Evolutionary conservation across 805 yeast genomes (phyloP), one percentile per base, ranked within the genome.

Genomic region (Isabelozyma rhagii): DNA sequence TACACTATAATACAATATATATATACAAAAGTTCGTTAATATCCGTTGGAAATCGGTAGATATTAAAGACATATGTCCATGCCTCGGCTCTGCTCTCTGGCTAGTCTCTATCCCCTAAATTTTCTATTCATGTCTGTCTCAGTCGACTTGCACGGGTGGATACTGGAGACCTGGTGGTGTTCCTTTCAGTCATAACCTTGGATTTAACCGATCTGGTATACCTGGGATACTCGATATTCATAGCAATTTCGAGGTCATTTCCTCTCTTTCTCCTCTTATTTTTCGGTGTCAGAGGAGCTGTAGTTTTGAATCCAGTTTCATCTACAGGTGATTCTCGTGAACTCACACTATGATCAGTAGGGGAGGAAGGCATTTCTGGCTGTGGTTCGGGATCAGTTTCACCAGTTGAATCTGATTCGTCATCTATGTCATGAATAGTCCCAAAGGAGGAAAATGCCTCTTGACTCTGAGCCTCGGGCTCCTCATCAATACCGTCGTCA

Each of bases 1-100:
- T 49, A 46, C 27, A 43, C 31, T 46, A 41, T 45, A 41, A 47
- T 46, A 47, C 50, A n/a, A n/a, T n/a, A 51, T 31, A 31, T 31
- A 31, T 31, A 31, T 31, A 31, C 36, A 31, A 31, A 9, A 28
- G 18, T 39, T 42, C 10, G 36, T 15, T 17, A 28, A 27, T 42
- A 8, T 41, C 18, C 25, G n/a, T 18, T 21, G 25, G 6, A 3
- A 5, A 21, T 21, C 25, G 25, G 6, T 21, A 21, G 25, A 21
- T 21, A 21, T 21, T 21, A 4, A 21, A 21, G 25, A 21, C 25
- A 5, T 21, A 6, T 21, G 6, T 21, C 25, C 6, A 21, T 21
- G 6, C 25, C 25, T 21, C 3, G 2, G 25, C 25, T 21, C 5
- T 21, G 25, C 25, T 21, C 6, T 21, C 25, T 5, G 6, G 5